These are phyloP conservation scores for Candida jianshihensis DNA, from an alignment of 805 yeast genomes.

Conservation along the genomic window DNA sequence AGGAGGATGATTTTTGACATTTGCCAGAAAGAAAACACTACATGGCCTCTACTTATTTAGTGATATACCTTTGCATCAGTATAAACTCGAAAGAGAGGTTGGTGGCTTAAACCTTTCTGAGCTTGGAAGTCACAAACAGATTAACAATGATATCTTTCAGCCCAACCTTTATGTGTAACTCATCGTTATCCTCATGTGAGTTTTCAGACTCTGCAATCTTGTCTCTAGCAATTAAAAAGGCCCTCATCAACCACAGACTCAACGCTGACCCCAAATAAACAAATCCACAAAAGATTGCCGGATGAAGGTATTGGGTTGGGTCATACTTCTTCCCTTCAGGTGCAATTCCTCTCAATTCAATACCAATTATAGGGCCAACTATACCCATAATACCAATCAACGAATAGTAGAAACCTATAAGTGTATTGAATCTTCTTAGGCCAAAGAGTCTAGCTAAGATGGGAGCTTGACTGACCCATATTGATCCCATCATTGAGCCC, in stretches of 20 bases:
- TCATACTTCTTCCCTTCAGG: slow-evolving; percentile 14
- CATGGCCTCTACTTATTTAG: too few relatives aligned
- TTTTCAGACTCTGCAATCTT: slow-evolving; percentile 19
- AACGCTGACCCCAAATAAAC: slow-evolving; percentile 42
- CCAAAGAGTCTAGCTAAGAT: slow-evolving; percentile 46
- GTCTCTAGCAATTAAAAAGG: slow-evolving; percentile 48
- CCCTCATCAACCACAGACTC: slow-evolving; percentile 38
- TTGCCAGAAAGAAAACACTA: too few relatives aligned
- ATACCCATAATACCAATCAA: slow-evolving; percentile 40
- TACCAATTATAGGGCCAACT: slow-evolving; percentile 53
- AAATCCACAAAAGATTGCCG: slow-evolving; percentile 52
- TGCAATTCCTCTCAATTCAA: slow-evolving; percentile 34
- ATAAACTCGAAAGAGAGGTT: too few relatives aligned
- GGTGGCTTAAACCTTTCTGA: slow-evolving; percentile 7
- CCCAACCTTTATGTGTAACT: slow-evolving; percentile 13
- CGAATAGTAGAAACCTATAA: slow-evolving; percentile 43
- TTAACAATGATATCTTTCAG: slow-evolving; percentile 1
- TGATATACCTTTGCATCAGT: too few relatives aligned
- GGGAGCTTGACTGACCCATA: slow-evolving; percentile 47
- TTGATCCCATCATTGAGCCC: slow-evolving; percentile 54
- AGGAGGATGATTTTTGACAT: too few relatives aligned
- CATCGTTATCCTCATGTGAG: slow-evolving; percentile 20
- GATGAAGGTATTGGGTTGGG: slow-evolving; percentile 41
- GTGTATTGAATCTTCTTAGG: slow-evolving; percentile 38
- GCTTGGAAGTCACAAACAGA: slow-evolving; percentile 1